Percentiles rank a stretch among this genome's conserved stretches.
phyloP scores from a whole-genome alignment of 2,329 filamentous ascomycete genomes.

The Grosmannia serpens region DNA sequence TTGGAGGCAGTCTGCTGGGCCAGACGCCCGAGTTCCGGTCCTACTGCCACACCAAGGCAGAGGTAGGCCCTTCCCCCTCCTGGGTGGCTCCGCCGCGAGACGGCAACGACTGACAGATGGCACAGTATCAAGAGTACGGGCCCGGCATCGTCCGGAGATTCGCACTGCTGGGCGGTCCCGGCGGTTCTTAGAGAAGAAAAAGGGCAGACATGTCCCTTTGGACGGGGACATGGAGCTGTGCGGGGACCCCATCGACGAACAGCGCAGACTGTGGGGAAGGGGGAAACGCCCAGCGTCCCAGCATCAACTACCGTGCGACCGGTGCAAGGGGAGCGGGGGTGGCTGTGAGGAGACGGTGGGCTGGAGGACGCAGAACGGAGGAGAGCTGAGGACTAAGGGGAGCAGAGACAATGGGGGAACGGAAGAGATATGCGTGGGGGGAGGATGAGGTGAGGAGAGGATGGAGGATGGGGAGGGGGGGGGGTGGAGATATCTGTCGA shows the following conservation, averaged over 20 bases:
- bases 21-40: slow-evolving; percentile 97
- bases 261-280: background rate
- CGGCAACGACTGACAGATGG: slow-evolving; percentile 7
- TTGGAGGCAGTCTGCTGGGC: slow-evolving; percentile 88
- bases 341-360: background rate
- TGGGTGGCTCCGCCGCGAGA: too few species aligned
- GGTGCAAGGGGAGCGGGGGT: slow-evolving; percentile 2
- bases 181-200: slow-evolving; percentile 48
- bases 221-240: background rate
- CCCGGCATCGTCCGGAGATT: slow-evolving; percentile 93
- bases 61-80: too few species aligned
- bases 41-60: slow-evolving; percentile 91
- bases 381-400: background rate
- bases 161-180: slow-evolving; percentile 83
- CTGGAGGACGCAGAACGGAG: background rate
- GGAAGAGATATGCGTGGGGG: background rate
- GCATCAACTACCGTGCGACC: background rate
- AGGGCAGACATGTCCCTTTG: background rate
- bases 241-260: background rate
- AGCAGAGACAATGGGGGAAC: background rate
- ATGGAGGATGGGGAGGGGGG: background rate
- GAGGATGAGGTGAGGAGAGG: too few species aligned
- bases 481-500: background rate
- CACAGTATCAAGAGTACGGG: slow-evolving; percentile 85
- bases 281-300: background rate